Base-by-base conservation (phyloP, 2,329 filamentous ascomycete genomes). In the Massarina eburnea region DNA sequence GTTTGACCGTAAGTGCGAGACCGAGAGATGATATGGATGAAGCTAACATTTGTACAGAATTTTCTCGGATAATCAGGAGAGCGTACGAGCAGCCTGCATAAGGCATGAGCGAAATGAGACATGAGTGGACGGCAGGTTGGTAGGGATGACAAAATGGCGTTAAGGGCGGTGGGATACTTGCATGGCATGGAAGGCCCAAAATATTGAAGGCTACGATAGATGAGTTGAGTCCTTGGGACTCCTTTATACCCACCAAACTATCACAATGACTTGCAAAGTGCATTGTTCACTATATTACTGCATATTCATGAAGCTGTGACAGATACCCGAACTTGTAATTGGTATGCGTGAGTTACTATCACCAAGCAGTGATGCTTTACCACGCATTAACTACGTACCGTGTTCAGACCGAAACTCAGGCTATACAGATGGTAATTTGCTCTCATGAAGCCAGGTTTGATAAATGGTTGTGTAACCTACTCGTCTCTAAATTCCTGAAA, bases 1-100 rank as follows among this genome's bases (percentile, higher is more conserved):
- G 73, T 86, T 95, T 49, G 89, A 94, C 59, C 90, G 75, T 78
- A 68, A 71, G 75, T 71, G 44, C 19, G n/a, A 26, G 5, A 8
- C 17, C 12, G 17, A 27, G 9, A 10, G 26, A 26, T 21, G 33
- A 10, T n/a, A 19, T 29, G 15, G 18, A 24, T 12, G 12, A 9
- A 21, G 26, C 58, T 66, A 54, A 64, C 43, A 19, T 8, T 12
- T 20, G 5, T 6, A 20, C 47, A 69, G 66, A 69, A 55, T 69
- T 69, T 40, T 50, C 65, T 38, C 59, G 66, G 46, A 59, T 69
- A 30, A 62, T 69, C 52, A 64, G 60, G 57, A 59, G 66, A 51
- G 64, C 66, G 19, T 69, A 65, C 48, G 66, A 69, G 43, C 66
- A 69, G 51, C 66, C 66, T 40, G 66, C 66, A 21, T 42, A 30